These are phyloP conservation scores for Scutellaria minor DNA, from an alignment of 257 asterid species.

Conservation along the genomic window DNA sequence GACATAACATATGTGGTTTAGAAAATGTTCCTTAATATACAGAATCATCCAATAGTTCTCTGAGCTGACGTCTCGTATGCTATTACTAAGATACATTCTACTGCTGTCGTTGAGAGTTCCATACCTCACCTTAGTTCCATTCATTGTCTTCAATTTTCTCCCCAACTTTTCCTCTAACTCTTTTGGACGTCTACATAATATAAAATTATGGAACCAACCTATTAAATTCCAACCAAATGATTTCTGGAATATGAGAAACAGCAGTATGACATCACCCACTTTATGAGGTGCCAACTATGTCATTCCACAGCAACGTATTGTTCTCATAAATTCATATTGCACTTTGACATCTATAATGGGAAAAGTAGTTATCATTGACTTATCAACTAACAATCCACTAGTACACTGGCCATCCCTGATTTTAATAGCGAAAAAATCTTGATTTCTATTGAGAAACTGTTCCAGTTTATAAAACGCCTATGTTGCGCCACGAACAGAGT, in stretches of 20 bases:
- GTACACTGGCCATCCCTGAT: not conserved
- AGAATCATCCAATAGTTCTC: not conserved
- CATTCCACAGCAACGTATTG: not conserved
- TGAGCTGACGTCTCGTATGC: not conserved
- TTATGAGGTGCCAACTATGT: not conserved
- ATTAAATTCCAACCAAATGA: not conserved
- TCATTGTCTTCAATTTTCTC: not conserved
- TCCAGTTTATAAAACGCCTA: not conserved
- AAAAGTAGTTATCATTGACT: not conserved
- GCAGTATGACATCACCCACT: not conserved
- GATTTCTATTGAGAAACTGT: not conserved
- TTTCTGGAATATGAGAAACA: conserved; percentile 8
- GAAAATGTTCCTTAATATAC: not conserved
- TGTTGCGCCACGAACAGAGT: not conserved
- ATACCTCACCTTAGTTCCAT: not conserved
- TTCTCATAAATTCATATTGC: not conserved
- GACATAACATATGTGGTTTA: not conserved
- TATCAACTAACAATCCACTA: not conserved
- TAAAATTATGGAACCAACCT: not conserved
- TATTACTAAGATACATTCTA: not conserved
- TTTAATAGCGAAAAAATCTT: not conserved
- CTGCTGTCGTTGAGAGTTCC: not conserved
- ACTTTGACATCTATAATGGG: not conserved
- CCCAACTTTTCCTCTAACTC: not conserved
- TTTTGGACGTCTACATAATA: not conserved